Evolutionary conservation across 2,329 filamentous ascomycete genomes (phyloP), one percentile per base, ranked within the genome.

Genomic region (Beauveria australis): DNA sequence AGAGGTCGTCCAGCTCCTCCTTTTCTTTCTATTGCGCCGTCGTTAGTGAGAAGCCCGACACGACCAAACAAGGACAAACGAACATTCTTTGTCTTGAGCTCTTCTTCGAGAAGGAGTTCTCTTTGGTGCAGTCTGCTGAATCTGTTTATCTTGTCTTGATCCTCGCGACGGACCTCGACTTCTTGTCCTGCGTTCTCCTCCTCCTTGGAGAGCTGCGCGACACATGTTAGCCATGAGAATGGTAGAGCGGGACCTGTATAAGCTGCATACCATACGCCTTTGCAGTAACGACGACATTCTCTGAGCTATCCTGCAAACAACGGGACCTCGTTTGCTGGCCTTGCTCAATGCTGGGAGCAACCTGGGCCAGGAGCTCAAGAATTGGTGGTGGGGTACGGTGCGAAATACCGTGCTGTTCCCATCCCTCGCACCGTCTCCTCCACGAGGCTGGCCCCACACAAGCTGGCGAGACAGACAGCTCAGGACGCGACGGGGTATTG

Each of bases 101-200:
- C 86, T 53, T 95, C 92, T 71, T 95, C 87, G 3, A 97, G 74
- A 3, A 81, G 75, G 40, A 89, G 81, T 73, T 96, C 89, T 56
- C 90, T 88, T 72, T 95, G 91, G 74, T 99, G 94, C 64, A 99
- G 80, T 49, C 92, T 87, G 75, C 92, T 97, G 81, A 99, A 99
- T 66, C 87, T 88, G 78, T 99, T 99, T 84, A 99, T 99, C 78
- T 94, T 96, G 78, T 97, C 92, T 75, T 99, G 94, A 73, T 99
- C 94, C 74, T 97, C 92, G 70, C 92, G 89, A 63, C 94, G 89
- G 62, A 99, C 94, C 75, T 97, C 90, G 68, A 92, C 88, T 72
- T 99, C 94, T 66, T 94, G 89, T 63, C 85, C 83, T 22, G 86
- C 80, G 62, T 86, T 88, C 76, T 99, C 94, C 69, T 97, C 93